phyloP scores from a whole-genome alignment of 2,329 filamentous ascomycete species.

The Xylaria sp. region DNA sequence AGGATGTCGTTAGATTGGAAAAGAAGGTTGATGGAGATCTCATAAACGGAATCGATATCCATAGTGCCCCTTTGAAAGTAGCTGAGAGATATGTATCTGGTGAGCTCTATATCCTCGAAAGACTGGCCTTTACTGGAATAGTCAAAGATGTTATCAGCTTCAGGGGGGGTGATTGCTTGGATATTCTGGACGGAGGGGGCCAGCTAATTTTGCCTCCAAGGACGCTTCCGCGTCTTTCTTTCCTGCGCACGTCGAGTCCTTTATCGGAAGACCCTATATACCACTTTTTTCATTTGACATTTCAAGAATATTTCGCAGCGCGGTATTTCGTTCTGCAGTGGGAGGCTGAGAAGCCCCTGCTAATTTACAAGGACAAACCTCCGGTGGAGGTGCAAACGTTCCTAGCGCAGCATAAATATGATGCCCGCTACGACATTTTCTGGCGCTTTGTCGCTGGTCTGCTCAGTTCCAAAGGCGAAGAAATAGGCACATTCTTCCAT shows the following conservation, averaged over 20 bases:
- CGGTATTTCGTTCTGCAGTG: slow-evolving; percentile 10
- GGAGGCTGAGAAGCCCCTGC: background rate
- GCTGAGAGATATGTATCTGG: slow-evolving; percentile 35
- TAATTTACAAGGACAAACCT: background rate
- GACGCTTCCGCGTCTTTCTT: background rate
- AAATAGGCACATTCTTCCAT: background rate
- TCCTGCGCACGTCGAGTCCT: background rate
- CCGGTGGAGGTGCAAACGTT: background rate
- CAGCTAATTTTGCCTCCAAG: too few relatives aligned
- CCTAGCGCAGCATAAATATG: background rate
- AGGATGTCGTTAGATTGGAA: slow-evolving; percentile 49
- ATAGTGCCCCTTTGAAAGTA: slow-evolving; percentile 2
- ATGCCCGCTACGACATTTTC: slow-evolving; percentile 2
- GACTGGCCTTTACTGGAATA: slow-evolving; percentile 53
- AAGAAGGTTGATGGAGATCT: slow-evolving; percentile 6
- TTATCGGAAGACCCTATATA: background rate
- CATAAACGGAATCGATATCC: background rate
- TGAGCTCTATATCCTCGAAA: slow-evolving; percentile 43
- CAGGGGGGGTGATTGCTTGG: background rate
- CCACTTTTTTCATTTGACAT: slow-evolving; percentile 11
- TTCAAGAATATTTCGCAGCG: slow-evolving; percentile 20
- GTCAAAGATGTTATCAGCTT: slow-evolving; percentile 52
- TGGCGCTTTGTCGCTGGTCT: slow-evolving; percentile 17
- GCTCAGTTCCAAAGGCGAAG: background rate
- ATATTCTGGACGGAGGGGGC: background rate